Conservation (phyloP, 805 yeast species). For the Peterozyma toletana region DNA sequence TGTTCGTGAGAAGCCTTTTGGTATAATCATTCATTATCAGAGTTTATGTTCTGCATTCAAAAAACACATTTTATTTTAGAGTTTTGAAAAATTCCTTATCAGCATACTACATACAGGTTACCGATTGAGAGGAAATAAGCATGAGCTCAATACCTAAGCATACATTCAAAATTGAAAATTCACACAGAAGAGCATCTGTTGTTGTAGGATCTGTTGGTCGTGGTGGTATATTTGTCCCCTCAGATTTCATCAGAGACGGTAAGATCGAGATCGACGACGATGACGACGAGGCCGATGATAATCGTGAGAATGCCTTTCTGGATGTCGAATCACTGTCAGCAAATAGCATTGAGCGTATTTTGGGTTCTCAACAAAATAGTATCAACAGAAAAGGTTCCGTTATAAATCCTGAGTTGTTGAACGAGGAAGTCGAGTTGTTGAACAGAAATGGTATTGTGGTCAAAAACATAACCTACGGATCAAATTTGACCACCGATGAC, state of each 20-base stretch:
- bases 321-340: slow-evolving; percentile 6
- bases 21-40: too few species aligned
- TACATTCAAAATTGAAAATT: slow-evolving; percentile 32
- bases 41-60: too few species aligned
- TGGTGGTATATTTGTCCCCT: slow-evolving; percentile 44
- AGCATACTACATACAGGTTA: too few species aligned
- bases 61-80: too few species aligned
- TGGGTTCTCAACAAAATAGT: background rate
- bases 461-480: background rate
- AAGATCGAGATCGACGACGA: slow-evolving; percentile 4
- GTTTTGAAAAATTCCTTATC: too few species aligned
- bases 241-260: slow-evolving; percentile 29
- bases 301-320: too few species aligned
- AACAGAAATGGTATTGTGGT: slow-evolving; percentile 3
- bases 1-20: too few species aligned
- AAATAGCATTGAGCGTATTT: background rate
- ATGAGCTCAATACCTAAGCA: background rate
- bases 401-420: background rate
- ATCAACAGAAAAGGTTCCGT: background rate
- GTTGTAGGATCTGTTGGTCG: slow-evolving; percentile 46
- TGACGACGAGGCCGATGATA: slow-evolving; percentile 15
- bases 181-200: slow-evolving; percentile 43
- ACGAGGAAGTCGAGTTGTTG: slow-evolving; percentile 4
- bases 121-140: too few species aligned
- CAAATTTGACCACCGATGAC: background rate